These are phyloP conservation scores for Arxiozyma bovina DNA, from an alignment of 1,139 yeast species.

Conservation along the genomic window DNA sequence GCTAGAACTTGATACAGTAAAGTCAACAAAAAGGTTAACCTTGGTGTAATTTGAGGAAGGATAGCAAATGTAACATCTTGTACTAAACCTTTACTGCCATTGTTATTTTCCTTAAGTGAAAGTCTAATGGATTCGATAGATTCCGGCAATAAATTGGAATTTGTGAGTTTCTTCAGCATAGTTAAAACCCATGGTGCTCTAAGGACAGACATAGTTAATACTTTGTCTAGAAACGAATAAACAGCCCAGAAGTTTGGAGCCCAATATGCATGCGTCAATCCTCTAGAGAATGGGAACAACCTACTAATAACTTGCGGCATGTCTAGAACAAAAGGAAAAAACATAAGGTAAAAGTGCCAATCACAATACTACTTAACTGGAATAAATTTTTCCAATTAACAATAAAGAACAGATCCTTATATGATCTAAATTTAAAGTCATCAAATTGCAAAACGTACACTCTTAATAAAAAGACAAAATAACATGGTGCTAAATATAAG, in stretches of 20 bases:
- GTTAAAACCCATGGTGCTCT: slow-evolving; percentile 40
- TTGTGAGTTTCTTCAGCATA: slow-evolving; percentile 26
- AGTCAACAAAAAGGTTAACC: slow-evolving; percentile 66
- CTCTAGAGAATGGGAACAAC: slow-evolving; percentile 88
- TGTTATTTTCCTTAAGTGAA: slow-evolving; percentile 37
- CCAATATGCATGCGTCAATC: slow-evolving; percentile 97
- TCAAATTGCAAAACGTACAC: slow-evolving; percentile 43
- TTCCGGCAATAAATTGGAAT: slow-evolving; percentile 24
- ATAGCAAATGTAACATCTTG: slow-evolving; percentile 81
- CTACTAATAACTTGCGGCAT: slow-evolving; percentile 59
- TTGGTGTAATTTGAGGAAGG: slow-evolving; percentile 73
- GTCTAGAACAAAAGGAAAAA: slow-evolving; percentile 70
- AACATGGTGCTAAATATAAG: slow-evolving; percentile 90
- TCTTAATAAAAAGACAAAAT: slow-evolving; percentile 68
- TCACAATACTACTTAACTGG: slow-evolving; percentile 59
- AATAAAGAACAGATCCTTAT: slow-evolving; percentile 32
- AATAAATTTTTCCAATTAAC: slow-evolving; percentile 52
- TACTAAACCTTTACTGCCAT: slow-evolving; percentile 70
- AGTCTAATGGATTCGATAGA: slow-evolving; percentile 25
- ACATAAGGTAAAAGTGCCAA: slow-evolving; percentile 54
- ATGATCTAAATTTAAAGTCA: slow-evolving; percentile 28
- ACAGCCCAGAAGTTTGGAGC: slow-evolving; percentile 97
- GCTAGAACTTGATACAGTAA: slow-evolving; percentile 71
- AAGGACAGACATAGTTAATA: slow-evolving; percentile 47
- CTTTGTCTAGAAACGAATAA: slow-evolving; percentile 76